These are phyloP conservation scores for Dendrobium catenatum DNA, from an alignment of 106 monocot species.

Conservation along the genomic window DNA sequence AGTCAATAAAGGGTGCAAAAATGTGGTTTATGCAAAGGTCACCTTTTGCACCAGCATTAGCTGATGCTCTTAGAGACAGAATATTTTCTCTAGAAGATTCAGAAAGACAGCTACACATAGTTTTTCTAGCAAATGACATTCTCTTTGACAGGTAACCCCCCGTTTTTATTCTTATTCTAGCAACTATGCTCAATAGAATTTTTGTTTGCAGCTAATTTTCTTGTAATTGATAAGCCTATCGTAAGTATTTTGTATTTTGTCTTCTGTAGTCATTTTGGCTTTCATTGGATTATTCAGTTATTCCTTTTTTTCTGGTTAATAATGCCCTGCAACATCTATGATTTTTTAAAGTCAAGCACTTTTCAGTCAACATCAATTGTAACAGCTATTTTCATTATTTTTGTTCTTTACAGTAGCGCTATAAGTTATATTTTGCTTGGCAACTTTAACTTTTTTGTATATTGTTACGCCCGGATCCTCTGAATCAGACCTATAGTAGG, in stretches of 20 bases:
- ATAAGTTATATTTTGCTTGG: neutral
- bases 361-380: neutral
- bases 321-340: neutral
- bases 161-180: neutral
- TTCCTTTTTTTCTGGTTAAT: neutral
- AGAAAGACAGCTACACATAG: slow-evolving; percentile 85
- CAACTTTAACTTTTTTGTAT: neutral
- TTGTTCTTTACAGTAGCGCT: neutral
- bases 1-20: slow-evolving; percentile 96
- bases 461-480: too few species aligned
- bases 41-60: slow-evolving; percentile 86
- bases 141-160: slow-evolving; percentile 81
- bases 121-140: slow-evolving; percentile 92
- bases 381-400: neutral
- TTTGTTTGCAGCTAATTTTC: neutral
- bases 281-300: neutral
- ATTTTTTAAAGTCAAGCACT: neutral
- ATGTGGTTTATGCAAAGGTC: slow-evolving; percentile 94
- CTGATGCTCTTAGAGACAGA: slow-evolving; percentile 81
- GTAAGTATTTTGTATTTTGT: slow-evolving; percentile 5
- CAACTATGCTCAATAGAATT: neutral
- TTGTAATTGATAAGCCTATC: neutral
- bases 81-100: slow-evolving; percentile 76
- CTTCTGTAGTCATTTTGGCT: neutral
- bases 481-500: too few species aligned